Conservation (phyloP, 495 filamentous ascomycete genomes). For the Parathielavia appendiculata region DNA sequence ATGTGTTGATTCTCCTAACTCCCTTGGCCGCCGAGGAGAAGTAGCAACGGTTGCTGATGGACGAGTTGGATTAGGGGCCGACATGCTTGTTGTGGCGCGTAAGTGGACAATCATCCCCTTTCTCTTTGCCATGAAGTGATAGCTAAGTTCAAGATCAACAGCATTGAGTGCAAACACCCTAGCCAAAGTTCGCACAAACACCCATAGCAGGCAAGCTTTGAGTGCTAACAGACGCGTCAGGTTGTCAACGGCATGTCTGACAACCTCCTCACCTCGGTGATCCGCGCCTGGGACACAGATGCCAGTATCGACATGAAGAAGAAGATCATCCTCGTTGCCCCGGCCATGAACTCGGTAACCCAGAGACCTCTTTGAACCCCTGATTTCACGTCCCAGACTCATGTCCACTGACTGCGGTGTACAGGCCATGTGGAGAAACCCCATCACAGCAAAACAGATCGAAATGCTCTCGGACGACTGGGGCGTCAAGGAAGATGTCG, state of each 20-base stretch:
- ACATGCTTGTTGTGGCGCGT: constrained; percentile 76
- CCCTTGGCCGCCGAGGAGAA: background rate
- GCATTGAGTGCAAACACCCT: constrained; percentile 62
- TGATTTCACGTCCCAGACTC: background rate
- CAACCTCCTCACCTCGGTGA: constrained; percentile 54
- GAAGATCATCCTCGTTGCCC: constrained; percentile 58
- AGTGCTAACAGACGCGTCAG: constrained; percentile 1
- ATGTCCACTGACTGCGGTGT: background rate
- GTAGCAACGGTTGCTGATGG: background rate
- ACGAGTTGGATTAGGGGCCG: constrained; percentile 47
- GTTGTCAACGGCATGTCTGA: constrained; percentile 32
- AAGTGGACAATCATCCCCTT: constrained; percentile 36
- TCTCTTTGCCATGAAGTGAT: background rate
- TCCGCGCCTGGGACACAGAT: constrained; percentile 86
- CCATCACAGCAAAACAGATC: constrained; percentile 68
- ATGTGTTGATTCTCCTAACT: background rate
- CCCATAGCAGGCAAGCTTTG: background rate
- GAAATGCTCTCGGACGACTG: constrained; percentile 66
- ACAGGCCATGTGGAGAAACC: constrained; percentile 77
- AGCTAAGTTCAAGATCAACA: constrained; percentile 2
- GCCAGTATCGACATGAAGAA: constrained; percentile 50
- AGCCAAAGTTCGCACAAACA: constrained; percentile 58
- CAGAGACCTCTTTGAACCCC: background rate
- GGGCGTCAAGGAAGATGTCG: constrained; percentile 49
- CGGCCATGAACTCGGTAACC: constrained; percentile 35